Evolutionary conservation across 148 eudicot genomes (phyloP).

Genomic region (Vaccinium vitisidaea): DNA sequence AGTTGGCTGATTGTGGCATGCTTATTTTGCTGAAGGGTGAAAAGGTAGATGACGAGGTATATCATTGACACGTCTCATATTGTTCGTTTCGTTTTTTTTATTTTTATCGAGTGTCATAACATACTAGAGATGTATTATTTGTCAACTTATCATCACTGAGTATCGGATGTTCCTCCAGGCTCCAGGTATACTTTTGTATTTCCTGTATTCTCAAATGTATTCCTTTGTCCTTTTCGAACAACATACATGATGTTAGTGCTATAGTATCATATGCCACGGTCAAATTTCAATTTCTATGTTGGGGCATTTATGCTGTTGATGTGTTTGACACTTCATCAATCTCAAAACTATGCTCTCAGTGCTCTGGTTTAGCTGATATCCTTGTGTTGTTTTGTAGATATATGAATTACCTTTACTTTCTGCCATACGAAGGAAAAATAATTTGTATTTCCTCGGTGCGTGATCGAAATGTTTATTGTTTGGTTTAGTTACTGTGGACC

Average conservation of each 20-base stretch:
- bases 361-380: not conserved
- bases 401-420: not conserved
- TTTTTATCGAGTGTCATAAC: not conserved
- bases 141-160: not conserved
- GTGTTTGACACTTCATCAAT: not conserved
- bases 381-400: not conserved
- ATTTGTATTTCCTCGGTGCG: not conserved
- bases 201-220: not conserved
- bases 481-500: not conserved
- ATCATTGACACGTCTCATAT: not conserved
- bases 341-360: not conserved
- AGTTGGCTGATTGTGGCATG: not conserved
- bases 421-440: not conserved
- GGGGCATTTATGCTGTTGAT: not conserved
- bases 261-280: not conserved
- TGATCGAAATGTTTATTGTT: not conserved
- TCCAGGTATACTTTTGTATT: not conserved
- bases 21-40: not conserved
- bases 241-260: not conserved
- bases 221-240: not conserved
- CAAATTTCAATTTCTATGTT: not conserved
- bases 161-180: not conserved
- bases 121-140: not conserved
- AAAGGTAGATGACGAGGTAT: conserved; percentile 5
- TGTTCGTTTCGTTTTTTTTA: not conserved